These are phyloP conservation scores for Ophiocordyceps camponoti-floridani DNA, from an alignment of 2,329 filamentous ascomycete species.

Conservation along the genomic window DNA sequence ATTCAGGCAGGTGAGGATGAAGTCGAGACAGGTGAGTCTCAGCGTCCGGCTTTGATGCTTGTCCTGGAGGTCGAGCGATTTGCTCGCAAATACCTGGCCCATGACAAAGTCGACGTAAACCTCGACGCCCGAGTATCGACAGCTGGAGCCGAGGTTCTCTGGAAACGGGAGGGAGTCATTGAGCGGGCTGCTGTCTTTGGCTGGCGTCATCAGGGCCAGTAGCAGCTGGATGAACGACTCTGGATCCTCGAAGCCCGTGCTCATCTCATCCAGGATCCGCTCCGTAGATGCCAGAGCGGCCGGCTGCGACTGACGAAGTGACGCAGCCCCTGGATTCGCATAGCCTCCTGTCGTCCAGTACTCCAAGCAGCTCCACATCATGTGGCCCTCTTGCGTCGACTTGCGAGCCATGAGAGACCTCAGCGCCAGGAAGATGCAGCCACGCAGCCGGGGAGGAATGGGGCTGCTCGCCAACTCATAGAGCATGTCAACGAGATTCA, in stretches of 20 bases:
- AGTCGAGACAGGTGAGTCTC: conserved; percentile 65
- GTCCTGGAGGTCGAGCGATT: conserved; percentile 46
- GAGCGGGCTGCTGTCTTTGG: conserved; percentile 38
- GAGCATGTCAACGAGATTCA: conserved; percentile 55
- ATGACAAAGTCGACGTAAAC: conserved; percentile 85
- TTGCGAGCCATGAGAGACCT: conserved; percentile 62
- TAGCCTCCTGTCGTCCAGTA: conserved; percentile 55
- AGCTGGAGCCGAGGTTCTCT: conserved; percentile 61
- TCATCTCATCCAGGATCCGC: conserved; percentile 55
- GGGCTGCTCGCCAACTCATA: conserved; percentile 63
- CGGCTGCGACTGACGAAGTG: conserved; percentile 14
- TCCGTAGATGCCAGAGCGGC: conserved; percentile 31
- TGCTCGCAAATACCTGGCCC: conserved; percentile 56
- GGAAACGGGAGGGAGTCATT: conserved; percentile 73
- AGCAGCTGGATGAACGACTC: conserved; percentile 70
- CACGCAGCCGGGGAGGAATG: conserved; percentile 60
- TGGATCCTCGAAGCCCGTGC: conserved; percentile 67
- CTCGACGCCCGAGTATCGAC: conserved; percentile 68
- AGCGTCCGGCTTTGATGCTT: conserved; percentile 54
- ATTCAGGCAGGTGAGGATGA: conserved; percentile 59
- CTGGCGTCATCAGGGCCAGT: conserved; percentile 50
- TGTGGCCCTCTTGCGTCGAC: conserved; percentile 42
- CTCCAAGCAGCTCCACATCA: conserved; percentile 69
- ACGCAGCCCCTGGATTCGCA: conserved; percentile 15
- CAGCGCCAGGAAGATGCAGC: conserved; percentile 67